Evolutionary conservation across 805 yeast genomes (phyloP).

Genomic region (Starmerella potacharoeniae): DNA sequence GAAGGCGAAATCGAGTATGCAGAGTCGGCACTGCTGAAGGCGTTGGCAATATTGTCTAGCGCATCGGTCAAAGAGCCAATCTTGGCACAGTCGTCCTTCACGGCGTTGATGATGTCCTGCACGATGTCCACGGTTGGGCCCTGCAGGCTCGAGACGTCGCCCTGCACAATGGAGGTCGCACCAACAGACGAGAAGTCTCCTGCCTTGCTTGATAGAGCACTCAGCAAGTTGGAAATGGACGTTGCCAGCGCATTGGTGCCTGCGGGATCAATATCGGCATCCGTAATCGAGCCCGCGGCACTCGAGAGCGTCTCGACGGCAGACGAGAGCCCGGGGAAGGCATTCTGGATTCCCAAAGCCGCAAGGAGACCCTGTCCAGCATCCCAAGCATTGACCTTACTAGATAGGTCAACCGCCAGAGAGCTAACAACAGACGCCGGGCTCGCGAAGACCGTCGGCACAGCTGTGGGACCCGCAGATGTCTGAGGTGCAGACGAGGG

Average conservation of each 20-base stretch:
- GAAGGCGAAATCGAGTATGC: slow-evolving; percentile 14
- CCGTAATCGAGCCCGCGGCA: slow-evolving; percentile 6
- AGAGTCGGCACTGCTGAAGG: slow-evolving; percentile 10
- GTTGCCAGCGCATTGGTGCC: slow-evolving; percentile 8
- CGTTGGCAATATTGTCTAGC: slow-evolving; percentile 11
- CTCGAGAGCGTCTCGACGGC: slow-evolving; percentile 13
- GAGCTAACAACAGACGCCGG: slow-evolving; percentile 5
- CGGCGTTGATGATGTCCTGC: slow-evolving; percentile 14
- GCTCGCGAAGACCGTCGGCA: neutral
- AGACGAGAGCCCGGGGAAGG: slow-evolving; percentile 14
- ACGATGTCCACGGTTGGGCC: slow-evolving; percentile 19
- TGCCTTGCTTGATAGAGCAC: slow-evolving; percentile 21
- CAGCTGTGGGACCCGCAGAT: neutral
- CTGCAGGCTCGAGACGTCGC: slow-evolving; percentile 19
- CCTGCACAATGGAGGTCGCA: slow-evolving; percentile 19
- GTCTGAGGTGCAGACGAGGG: neutral
- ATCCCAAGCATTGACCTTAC: slow-evolving; percentile 14
- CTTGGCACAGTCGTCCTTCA: slow-evolving; percentile 11
- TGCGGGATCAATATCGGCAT: slow-evolving; percentile 7
- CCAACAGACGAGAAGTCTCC: slow-evolving; percentile 21
- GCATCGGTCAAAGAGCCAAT: slow-evolving; percentile 10
- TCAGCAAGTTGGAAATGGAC: slow-evolving; percentile 17
- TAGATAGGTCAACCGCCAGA: slow-evolving; percentile 6
- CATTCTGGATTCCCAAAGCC: slow-evolving; percentile 24
- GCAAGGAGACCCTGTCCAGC: slow-evolving; percentile 13